phyloP scores from a whole-genome alignment of 2,329 filamentous ascomycete species.

The Colletotrichum sublineola region DNA sequence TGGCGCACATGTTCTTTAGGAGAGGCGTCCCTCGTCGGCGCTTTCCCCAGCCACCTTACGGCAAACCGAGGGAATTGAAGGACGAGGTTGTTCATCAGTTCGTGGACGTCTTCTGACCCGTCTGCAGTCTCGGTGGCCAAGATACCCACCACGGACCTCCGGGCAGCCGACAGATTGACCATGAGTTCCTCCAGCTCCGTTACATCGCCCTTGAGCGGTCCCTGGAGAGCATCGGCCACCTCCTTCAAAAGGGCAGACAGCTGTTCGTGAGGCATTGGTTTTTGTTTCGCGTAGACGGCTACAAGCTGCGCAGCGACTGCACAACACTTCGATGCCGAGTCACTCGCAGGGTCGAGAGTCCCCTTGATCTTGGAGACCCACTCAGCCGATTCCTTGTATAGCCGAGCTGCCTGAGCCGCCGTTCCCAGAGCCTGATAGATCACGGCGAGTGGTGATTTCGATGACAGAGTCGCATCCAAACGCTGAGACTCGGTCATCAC shows the following conservation, averaged over 20 bases:
- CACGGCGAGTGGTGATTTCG: constrained; percentile 59
- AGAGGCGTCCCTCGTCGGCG: constrained; percentile 62
- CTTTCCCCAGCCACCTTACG: constrained; percentile 72
- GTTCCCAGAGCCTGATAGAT: constrained; percentile 68
- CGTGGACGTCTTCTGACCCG: constrained; percentile 44
- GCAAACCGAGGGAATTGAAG: constrained; percentile 71
- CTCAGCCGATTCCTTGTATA: constrained; percentile 64
- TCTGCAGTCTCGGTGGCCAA: constrained; percentile 48
- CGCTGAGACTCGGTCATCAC: constrained; percentile 52
- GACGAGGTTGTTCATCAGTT: constrained; percentile 68
- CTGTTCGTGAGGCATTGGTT: constrained; percentile 50
- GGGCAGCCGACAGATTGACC: constrained; percentile 66
- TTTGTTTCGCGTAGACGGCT: constrained; percentile 64
- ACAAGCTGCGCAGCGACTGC: constrained; percentile 68
- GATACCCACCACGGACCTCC: constrained; percentile 66
- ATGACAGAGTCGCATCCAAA: constrained; percentile 52
- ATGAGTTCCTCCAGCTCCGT: constrained; percentile 73
- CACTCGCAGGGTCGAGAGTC: constrained; percentile 53
- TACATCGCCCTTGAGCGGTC: constrained; percentile 69
- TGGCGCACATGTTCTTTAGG: constrained; percentile 72
- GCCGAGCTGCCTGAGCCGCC: constrained; percentile 60
- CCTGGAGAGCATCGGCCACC: constrained; percentile 68
- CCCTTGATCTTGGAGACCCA: constrained; percentile 66
- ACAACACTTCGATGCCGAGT: constrained; percentile 64
- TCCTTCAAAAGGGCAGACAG: constrained; percentile 60